These are phyloP conservation scores for Globomyces sp. DNA, from an alignment of 371 early-diverging fungal species.

Conservation along the genomic window DNA sequence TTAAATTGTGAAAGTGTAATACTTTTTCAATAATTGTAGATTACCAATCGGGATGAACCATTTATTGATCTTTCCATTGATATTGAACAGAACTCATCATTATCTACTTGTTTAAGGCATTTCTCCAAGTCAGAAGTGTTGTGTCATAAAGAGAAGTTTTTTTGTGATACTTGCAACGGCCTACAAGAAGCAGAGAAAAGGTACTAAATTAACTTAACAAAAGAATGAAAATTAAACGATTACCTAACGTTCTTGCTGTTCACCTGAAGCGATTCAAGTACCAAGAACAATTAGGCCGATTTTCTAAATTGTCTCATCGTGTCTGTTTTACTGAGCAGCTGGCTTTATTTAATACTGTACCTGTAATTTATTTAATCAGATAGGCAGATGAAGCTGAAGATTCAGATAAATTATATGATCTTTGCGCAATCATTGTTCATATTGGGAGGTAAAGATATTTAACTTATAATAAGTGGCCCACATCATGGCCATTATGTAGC, in stretches of 20 bases:
- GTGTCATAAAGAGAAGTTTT: conserved; percentile 94
- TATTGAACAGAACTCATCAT: conserved; percentile 91
- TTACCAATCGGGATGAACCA: conserved; percentile 90
- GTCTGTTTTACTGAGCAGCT: conserved; percentile 93
- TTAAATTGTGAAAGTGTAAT: conserved; percentile 82
- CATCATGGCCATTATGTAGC: conserved; percentile 96
- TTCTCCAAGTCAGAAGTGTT: conserved; percentile 90
- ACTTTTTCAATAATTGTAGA: conserved; percentile 14
- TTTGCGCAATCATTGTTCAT: conserved; percentile 91
- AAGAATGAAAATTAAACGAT: conserved; percentile 91
- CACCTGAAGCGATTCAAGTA: conserved; percentile 97
- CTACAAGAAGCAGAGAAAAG: conserved; percentile 95
- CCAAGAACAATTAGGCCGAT: conserved; percentile 84
- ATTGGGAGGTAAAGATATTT: conserved; percentile 70
- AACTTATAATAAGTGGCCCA: conserved; percentile 64
- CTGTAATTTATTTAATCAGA: neutral
- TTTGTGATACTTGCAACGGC: conserved; percentile 90
- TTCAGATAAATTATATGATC: conserved; percentile 78
- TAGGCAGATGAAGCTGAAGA: conserved; percentile 79
- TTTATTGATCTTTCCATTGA: conserved; percentile 95
- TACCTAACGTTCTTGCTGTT: conserved; percentile 92
- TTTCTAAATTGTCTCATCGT: conserved; percentile 90
- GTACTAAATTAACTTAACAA: conserved; percentile 36
- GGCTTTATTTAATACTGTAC: conserved; percentile 87
- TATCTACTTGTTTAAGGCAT: conserved; percentile 86